Evolutionary conservation across 2,329 filamentous ascomycete species (phyloP).

Genomic region (Rachicladosporium sp.): DNA sequence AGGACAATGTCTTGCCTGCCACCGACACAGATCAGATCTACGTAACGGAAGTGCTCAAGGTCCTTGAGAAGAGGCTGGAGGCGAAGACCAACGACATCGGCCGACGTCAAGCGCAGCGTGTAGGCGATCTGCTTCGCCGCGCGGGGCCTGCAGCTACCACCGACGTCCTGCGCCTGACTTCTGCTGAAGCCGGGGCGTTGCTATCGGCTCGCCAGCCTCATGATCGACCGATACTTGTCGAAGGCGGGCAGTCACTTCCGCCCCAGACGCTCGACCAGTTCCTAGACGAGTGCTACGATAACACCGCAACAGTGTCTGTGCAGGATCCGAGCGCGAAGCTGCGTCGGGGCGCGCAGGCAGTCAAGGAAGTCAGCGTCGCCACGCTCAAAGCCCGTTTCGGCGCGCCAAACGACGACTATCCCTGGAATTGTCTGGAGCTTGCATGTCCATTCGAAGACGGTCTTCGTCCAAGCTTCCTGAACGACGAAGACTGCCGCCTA

Average conservation of each 20-base stretch:
- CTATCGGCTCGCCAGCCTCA: conserved; percentile 15
- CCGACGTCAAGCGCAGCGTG: conserved; percentile 12
- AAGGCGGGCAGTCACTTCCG: conserved; percentile 15
- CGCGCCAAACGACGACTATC: conserved; percentile 6
- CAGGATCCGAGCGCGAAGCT: conserved; percentile 16
- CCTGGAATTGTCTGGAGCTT: conserved; percentile 23
- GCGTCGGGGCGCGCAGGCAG: conserved; percentile 5
- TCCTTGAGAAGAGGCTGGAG: no score
- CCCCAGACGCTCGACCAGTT: conserved; percentile 16
- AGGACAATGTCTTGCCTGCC: no score
- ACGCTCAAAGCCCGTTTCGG: conserved; percentile 16
- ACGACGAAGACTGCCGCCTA: conserved; percentile 20
- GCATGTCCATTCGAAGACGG: conserved; percentile 21
- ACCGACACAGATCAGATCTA: no score
- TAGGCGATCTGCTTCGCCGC: conserved; percentile 14
- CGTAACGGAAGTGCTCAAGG: no score
- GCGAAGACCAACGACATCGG: neutral
- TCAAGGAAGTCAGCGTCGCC: conserved; percentile 11
- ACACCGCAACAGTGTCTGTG: conserved; percentile 14
- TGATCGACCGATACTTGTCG: conserved; percentile 16
- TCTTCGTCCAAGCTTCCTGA: conserved; percentile 19
- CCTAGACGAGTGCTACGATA: conserved; percentile 20
- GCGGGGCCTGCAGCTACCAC: conserved; percentile 10
- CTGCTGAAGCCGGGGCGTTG: conserved; percentile 12
- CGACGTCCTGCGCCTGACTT: conserved; percentile 15